phyloP scores from a whole-genome alignment of 306 rosid species.

The Sicyos edulis region DNA sequence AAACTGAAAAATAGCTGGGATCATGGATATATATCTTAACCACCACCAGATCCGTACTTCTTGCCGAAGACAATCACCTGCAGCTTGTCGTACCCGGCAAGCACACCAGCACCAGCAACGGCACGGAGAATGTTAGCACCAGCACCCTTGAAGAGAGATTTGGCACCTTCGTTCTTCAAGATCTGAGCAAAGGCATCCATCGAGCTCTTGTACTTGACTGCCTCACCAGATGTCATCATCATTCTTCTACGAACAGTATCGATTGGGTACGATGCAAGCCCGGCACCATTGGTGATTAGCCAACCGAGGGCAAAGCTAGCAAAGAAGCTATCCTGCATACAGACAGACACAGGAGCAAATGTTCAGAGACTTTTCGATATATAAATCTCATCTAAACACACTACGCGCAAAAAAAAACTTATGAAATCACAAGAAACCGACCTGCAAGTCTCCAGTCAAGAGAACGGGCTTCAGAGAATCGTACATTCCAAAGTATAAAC shows the following conservation, averaged over 20 bases:
- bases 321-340: conserved; percentile 67
- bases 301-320: conserved; percentile 86
- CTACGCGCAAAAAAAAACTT: no score
- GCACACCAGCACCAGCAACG: conserved; percentile 79
- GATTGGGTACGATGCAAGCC: conserved; percentile 61
- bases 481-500: conserved; percentile 74
- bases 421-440: no score
- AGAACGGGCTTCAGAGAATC: conserved; percentile 73
- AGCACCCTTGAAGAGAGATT: conserved; percentile 73
- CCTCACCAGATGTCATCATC: conserved; percentile 95
- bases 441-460: conserved; percentile 58
- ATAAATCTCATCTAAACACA: no score
- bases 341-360: not conserved
- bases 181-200: conserved; percentile 56
- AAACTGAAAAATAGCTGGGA: conserved; percentile 28
- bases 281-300: conserved; percentile 62
- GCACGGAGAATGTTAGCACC: conserved; percentile 83
- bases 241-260: conserved; percentile 84
- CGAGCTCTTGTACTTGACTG: conserved; percentile 77
- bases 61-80: conserved; percentile 56
- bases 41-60: conserved; percentile 57
- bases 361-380: no score
- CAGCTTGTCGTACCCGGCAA: conserved; percentile 68
- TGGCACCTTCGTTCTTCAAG: conserved; percentile 65
- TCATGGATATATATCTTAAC: no score